Conservation (phyloP, 208 protist genomes). For the Crithidia mellificae region DNA sequence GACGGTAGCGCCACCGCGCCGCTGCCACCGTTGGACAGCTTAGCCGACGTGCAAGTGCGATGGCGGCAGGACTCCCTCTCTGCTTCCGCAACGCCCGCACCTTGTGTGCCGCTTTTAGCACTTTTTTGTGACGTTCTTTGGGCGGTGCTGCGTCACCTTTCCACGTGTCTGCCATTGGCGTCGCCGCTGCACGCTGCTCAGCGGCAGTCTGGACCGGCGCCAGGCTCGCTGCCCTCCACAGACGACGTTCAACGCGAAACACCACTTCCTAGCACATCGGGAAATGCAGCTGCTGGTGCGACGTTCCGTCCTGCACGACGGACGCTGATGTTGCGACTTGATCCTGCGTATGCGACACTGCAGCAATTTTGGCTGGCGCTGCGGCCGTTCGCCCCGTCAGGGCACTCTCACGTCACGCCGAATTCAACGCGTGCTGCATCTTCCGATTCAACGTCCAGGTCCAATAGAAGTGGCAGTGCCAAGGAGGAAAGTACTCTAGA, state of each 20-base stretch:
- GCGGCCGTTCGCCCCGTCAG: not conserved
- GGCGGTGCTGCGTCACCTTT: slow-evolving; percentile 12
- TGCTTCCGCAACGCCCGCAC: too few relatives aligned
- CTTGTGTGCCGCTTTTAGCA: not conserved
- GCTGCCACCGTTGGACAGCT: slow-evolving; percentile 7
- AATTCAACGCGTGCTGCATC: too few relatives aligned
- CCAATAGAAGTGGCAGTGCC: too few relatives aligned
- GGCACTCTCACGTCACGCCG: too few relatives aligned
- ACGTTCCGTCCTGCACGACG: slow-evolving; percentile 13
- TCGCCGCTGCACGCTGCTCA: too few relatives aligned
- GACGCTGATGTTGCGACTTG: slow-evolving; percentile 15
- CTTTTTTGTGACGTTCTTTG: slow-evolving; percentile 21
- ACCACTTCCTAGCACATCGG: too few relatives aligned
- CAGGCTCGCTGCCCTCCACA: not conserved
- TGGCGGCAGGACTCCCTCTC: not conserved
- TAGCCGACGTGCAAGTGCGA: slow-evolving; percentile 2
- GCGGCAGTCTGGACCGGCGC: not conserved
- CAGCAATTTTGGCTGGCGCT: slow-evolving; percentile 26
- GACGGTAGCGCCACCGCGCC: not conserved
- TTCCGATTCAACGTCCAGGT: too few relatives aligned
- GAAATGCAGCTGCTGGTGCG: too few relatives aligned
- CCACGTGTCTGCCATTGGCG: not conserved
- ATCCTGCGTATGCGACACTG: slow-evolving; percentile 18
- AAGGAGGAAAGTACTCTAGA: too few relatives aligned
- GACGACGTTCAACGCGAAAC: too few relatives aligned